These are phyloP conservation scores for Exserohilum turcica DNA, from an alignment of 2,329 filamentous ascomycete species.

Conservation along the genomic window DNA sequence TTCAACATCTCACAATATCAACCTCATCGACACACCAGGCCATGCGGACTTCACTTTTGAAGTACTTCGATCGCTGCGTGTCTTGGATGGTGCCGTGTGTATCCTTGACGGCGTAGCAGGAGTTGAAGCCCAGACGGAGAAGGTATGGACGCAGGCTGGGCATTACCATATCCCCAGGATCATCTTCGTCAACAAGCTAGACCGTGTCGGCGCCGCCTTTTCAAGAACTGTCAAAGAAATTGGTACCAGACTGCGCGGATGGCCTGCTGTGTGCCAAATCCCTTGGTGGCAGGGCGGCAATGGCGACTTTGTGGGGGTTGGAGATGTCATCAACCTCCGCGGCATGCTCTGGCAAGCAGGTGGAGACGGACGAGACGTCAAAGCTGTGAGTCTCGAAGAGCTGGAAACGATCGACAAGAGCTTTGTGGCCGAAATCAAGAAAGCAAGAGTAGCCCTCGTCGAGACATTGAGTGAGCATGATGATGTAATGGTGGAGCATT, in stretches of 20 bases:
- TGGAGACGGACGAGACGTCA: constrained; percentile 67
- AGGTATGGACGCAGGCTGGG: constrained; percentile 91
- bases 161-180: constrained; percentile 83
- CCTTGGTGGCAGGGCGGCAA: constrained; percentile 84
- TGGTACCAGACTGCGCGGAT: constrained; percentile 75
- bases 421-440: constrained; percentile 70
- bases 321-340: constrained; percentile 77
- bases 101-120: constrained; percentile 91
- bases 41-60: constrained; percentile 98
- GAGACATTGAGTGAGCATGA: constrained; percentile 89
- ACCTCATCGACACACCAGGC: constrained; percentile 85
- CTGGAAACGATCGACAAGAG: constrained; percentile 55
- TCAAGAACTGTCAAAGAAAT: constrained; percentile 84
- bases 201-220: constrained; percentile 82
- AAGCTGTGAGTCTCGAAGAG: constrained; percentile 61
- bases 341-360: constrained; percentile 75
- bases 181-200: constrained; percentile 83
- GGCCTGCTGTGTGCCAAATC: constrained; percentile 91
- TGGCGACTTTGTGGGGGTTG: constrained; percentile 79
- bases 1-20: constrained; percentile 58
- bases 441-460: constrained; percentile 76
- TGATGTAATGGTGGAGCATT: constrained; percentile 81
- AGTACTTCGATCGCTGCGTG: constrained; percentile 84
- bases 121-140: constrained; percentile 95
- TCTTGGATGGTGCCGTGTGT: constrained; percentile 89